A percentile compares a stretch with the other conserved stretches of the same genome.
phyloP scores from a whole-genome alignment of 371 early-diverging fungal genomes.

The Mucor sp. region DNA sequence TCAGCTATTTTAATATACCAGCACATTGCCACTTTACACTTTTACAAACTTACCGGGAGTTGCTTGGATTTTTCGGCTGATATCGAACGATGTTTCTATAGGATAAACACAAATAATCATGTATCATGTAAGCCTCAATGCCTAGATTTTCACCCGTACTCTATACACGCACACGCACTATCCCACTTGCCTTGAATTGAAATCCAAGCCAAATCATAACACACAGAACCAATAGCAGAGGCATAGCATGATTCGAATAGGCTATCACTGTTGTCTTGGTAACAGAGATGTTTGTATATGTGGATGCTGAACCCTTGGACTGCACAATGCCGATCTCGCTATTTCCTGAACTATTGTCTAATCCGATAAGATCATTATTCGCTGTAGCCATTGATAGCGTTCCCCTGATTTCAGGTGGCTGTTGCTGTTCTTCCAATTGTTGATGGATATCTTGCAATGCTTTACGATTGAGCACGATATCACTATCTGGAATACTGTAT shows the following conservation, averaged over 20 bases:
- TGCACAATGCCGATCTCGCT: neutral
- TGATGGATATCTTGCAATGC: neutral
- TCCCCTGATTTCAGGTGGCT: neutral
- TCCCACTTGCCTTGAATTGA: neutral
- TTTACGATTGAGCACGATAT: neutral
- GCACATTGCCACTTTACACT: neutral
- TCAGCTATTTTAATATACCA: neutral
- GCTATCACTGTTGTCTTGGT: neutral
- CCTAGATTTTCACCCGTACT: neutral
- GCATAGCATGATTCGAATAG: neutral
- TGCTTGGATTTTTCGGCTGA: neutral
- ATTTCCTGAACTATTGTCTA: constrained; percentile 1
- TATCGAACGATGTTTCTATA: neutral
- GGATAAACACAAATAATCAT: neutral
- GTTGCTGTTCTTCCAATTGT: neutral
- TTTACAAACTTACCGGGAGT: neutral
- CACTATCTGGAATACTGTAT: neutral
- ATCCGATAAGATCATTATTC: neutral
- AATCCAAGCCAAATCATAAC: neutral
- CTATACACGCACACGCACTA: neutral
- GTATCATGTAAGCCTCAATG: constrained; percentile 5
- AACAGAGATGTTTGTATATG: neutral
- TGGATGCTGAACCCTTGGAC: neutral
- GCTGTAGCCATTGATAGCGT: neutral
- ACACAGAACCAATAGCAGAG: neutral